Percentiles rank a stretch among this genome's conserved stretches.
phyloP scores from a whole-genome alignment of 345 rosid genomes.

The Eutrema japonicum region DNA sequence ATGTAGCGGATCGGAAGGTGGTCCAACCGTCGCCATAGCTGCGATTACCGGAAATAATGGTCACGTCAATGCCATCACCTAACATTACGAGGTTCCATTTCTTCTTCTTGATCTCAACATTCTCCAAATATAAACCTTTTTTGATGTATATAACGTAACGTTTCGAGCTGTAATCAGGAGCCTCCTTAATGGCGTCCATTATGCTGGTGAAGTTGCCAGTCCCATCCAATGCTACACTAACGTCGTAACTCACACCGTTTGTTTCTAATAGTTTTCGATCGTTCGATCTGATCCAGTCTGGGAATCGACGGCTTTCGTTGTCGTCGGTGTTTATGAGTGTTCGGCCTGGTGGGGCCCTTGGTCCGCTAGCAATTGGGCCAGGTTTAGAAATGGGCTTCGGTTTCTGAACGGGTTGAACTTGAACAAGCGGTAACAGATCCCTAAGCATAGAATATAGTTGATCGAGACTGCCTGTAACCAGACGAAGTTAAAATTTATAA shows the following conservation, averaged over 20 bases:
- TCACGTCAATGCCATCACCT: slow-evolving; percentile 75
- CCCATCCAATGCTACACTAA: slow-evolving; percentile 79
- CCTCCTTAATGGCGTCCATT: slow-evolving; percentile 64
- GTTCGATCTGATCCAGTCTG: slow-evolving; percentile 59
- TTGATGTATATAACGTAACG: slow-evolving; percentile 64
- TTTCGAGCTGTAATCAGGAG: slow-evolving; percentile 65
- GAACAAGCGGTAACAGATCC: slow-evolving; percentile 58
- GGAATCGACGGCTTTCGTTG: slow-evolving; percentile 43
- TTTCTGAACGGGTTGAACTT: slow-evolving; percentile 49
- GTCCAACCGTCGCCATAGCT: slow-evolving; percentile 81
- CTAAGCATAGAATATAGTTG: slow-evolving; percentile 66
- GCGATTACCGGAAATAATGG: slow-evolving; percentile 71
- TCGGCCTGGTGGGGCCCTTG: slow-evolving; percentile 38
- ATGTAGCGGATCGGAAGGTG: slow-evolving; percentile 88
- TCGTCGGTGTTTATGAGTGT: slow-evolving; percentile 22
- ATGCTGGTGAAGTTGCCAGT: slow-evolving; percentile 68
- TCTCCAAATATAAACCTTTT: slow-evolving; percentile 70
- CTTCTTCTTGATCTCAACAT: slow-evolving; percentile 82
- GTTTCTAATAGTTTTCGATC: slow-evolving; percentile 58
- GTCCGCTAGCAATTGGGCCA: slow-evolving; percentile 36
- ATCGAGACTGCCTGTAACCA: slow-evolving; percentile 50
- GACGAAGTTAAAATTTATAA: background rate
- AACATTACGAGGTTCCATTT: slow-evolving; percentile 84
- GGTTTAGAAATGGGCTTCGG: slow-evolving; percentile 34
- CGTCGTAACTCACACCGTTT: slow-evolving; percentile 45